A percentile compares a stretch with the other conserved stretches of the same genome.
Conservation (phyloP, 2,329 filamentous ascomycete genomes). For the Pseudopithomyces maydicus region DNA sequence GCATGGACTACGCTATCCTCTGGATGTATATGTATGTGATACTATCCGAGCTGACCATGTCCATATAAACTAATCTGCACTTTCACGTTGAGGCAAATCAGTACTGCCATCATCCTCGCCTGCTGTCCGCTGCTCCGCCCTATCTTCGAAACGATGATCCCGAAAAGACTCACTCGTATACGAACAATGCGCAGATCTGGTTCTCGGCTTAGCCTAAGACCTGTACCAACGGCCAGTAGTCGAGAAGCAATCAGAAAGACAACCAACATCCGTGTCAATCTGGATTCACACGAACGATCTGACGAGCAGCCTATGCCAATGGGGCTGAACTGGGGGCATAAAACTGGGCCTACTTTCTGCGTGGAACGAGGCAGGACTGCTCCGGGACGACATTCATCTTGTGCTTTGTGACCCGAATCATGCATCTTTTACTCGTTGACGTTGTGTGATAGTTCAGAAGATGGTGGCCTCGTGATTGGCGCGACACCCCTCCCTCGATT, state of each 20-base stretch:
- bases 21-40: conserved; percentile 19
- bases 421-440: neutral
- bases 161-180: conserved; percentile 16
- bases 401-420: neutral
- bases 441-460: neutral
- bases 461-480: neutral
- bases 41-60: too few relatives aligned
- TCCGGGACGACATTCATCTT: neutral
- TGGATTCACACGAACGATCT: neutral
- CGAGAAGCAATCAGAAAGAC: conserved; percentile 23
- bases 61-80: too few relatives aligned
- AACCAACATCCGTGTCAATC: conserved; percentile 23
- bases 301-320: neutral
- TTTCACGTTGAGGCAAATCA: conserved; percentile 14
- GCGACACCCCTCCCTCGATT: neutral
- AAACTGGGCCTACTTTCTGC: neutral
- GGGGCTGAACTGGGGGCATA: neutral
- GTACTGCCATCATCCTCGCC: conserved; percentile 29
- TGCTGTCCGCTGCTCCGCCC: conserved; percentile 32
- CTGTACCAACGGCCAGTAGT: neutral
- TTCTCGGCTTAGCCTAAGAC: neutral
- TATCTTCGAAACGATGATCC: conserved; percentile 24
- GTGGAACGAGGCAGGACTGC: neutral
- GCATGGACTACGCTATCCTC: conserved; percentile 19
- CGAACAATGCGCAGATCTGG: neutral